These are phyloP conservation scores for Guyanaporus albipodus DNA, from an alignment of 768 basidiomycete genomes.

Conservation along the genomic window DNA sequence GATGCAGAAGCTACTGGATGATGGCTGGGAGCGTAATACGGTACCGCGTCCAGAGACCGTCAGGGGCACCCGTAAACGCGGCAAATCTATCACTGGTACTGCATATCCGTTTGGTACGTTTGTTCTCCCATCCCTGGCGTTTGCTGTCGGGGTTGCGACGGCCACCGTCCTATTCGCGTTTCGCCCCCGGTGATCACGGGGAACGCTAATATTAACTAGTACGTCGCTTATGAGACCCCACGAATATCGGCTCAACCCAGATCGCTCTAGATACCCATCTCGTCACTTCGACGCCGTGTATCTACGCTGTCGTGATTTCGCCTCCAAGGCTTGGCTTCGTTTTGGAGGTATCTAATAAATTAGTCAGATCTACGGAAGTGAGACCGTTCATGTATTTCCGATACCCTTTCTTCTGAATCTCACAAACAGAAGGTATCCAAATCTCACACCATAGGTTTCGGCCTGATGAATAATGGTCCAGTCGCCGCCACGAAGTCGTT, in stretches of 20 bases:
- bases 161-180: conserved; percentile 31
- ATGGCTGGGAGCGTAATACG: conserved; percentile 76
- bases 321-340: too few relatives aligned
- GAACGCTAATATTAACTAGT: conserved; percentile 5
- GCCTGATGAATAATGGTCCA: too few relatives aligned
- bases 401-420: too few relatives aligned
- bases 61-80: conserved; percentile 25
- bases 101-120: conserved; percentile 9
- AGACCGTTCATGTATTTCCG: too few relatives aligned
- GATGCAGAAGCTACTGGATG: conserved; percentile 65
- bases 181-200: conserved; percentile 29
- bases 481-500: too few relatives aligned
- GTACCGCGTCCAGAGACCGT: conserved; percentile 46
- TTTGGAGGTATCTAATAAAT: too few relatives aligned
- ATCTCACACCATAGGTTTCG: too few relatives aligned
- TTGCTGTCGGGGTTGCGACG: conserved; percentile 42
- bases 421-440: too few relatives aligned
- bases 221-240: background rate
- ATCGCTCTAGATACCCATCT: too few relatives aligned
- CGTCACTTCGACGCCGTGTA: too few relatives aligned
- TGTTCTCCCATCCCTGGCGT: conserved; percentile 35
- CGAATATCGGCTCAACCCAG: background rate
- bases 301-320: too few relatives aligned
- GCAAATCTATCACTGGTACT: conserved; percentile 1
- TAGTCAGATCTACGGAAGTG: too few relatives aligned